Base-by-base conservation (phyloP, 2,329 filamentous ascomycete species). In the Fusarium globosum region DNA sequence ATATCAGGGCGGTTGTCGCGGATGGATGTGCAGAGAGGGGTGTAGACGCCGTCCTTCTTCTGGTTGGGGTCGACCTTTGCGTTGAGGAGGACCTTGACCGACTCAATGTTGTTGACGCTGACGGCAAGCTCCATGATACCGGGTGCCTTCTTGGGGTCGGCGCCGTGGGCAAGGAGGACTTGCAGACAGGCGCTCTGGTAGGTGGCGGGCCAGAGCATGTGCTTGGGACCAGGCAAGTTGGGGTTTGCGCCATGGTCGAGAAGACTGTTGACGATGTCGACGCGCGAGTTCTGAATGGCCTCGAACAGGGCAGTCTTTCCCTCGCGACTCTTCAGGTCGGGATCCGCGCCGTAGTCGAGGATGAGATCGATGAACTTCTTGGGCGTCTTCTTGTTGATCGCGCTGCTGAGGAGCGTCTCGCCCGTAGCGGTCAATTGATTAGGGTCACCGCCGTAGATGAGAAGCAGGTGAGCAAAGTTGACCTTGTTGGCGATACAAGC, bases 211-310 rank as follows among this genome's bases (percentile, higher is more conserved):
- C 91, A 91, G 30, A 93, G 85, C 81, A 91, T 88, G 81, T 93
- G 89, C 80, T 92, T 92, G 16, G 91, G 90, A 2, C 89, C 91
- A 4, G 91, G 91, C 11, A 93, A 83, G 78, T 94, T 93, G 14
- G 91, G 87, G 75, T 93, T 88, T 4, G 91, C 92, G 7, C 88
- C 87, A 61, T 90, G 86, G 58, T 92, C 81, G 7, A 86, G 77
- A 36, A 86, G 81, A 5, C 78, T 79, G 14, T 81, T 84, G 67
- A 91, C 87, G 3, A 92, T 83, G 65, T 92, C 90, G 55, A 86
- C 81, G 11, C 91, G 86, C 16, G 85, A 86, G 23, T 83, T 83
- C 55, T 86, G 84, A 59, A 93, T 90, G 9, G 90, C 89, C 71
- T 89, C 86, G 78, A 91, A 91, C 4, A 93, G 83, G 0, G 91